A percentile compares a stretch with the other conserved stretches of the same genome.
phyloP scores from a whole-genome alignment of 768 basidiomycete genomes.

The Coprinellus aureogranulatus region DNA sequence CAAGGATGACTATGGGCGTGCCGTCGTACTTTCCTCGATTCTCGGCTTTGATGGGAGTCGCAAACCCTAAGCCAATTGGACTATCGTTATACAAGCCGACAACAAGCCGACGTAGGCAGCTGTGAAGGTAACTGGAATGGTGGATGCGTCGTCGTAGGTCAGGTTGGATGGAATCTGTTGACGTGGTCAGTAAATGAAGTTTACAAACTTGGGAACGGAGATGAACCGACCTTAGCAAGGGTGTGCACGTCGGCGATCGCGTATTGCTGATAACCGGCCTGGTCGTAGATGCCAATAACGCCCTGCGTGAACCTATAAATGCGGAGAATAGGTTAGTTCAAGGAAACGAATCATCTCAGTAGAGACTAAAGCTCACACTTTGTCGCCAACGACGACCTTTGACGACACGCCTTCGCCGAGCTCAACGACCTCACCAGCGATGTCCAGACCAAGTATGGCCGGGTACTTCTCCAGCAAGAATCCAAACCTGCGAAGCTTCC shows the following conservation, averaged over 20 bases:
- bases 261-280: conserved; percentile 44
- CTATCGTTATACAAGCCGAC: conserved; percentile 43
- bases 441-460: conserved; percentile 43
- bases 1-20: conserved; percentile 37
- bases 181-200: conserved; percentile 29
- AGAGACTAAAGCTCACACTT: conserved; percentile 39
- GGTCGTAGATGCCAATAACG: conserved; percentile 26
- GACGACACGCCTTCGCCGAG: conserved; percentile 47
- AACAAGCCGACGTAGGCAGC: conserved; percentile 50
- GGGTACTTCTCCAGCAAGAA: conserved; percentile 41
- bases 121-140: conserved; percentile 47
- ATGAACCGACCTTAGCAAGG: conserved; percentile 30
- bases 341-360: conserved; percentile 13
- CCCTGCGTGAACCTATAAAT: conserved; percentile 44
- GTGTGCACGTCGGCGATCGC: conserved; percentile 34
- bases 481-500: conserved; percentile 45
- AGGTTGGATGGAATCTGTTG: conserved; percentile 44
- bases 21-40: conserved; percentile 41
- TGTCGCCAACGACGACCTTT: conserved; percentile 44
- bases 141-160: conserved; percentile 47
- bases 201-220: neutral
- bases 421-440: conserved; percentile 32
- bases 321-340: too few relatives aligned
- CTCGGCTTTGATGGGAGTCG: conserved; percentile 35
- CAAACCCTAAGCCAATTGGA: conserved; percentile 41